Percentiles rank a stretch among this genome's conserved stretches.
These are phyloP conservation scores for Aspergillus funiculosus DNA, from an alignment of 495 filamentous ascomycete species.

Conservation along the genomic window DNA sequence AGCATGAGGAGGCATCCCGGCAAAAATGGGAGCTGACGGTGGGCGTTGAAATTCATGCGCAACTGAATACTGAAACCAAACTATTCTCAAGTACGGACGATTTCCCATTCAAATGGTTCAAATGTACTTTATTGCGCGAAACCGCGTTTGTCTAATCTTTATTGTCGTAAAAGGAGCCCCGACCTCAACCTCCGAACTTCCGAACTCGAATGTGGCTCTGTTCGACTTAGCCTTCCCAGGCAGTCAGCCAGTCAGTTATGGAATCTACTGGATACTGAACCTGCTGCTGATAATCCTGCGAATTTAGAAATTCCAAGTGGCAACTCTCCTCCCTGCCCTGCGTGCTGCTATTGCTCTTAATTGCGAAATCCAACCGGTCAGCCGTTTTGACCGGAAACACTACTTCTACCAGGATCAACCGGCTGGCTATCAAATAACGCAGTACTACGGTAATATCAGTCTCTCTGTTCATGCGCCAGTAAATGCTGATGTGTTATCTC, in stretches of 20 bases:
- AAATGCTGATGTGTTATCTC: slow-evolving; percentile 6
- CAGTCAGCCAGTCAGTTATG: slow-evolving; percentile 64
- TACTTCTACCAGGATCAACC: slow-evolving; percentile 99
- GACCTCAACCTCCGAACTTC: slow-evolving; percentile 60
- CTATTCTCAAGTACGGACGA: slow-evolving; percentile 64
- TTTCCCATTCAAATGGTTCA: neutral
- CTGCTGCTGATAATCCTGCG: neutral
- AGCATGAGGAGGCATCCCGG: slow-evolving; percentile 32
- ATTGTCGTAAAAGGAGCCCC: slow-evolving; percentile 45
- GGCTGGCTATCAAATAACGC: slow-evolving; percentile 92
- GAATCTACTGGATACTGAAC: neutral
- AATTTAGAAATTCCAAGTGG: slow-evolving; percentile 63
- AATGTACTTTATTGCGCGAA: neutral
- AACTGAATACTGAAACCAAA: slow-evolving; percentile 79
- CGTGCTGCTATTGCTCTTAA: slow-evolving; percentile 80
- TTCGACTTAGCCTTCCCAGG: slow-evolving; percentile 91
- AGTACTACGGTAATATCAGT: slow-evolving; percentile 64
- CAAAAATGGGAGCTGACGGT: slow-evolving; percentile 82
- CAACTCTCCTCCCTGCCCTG: slow-evolving; percentile 79
- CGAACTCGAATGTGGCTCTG: slow-evolving; percentile 79
- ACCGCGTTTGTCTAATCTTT: slow-evolving; percentile 2
- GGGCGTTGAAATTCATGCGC: slow-evolving; percentile 95
- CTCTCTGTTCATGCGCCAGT: neutral
- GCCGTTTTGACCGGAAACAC: slow-evolving; percentile 91
- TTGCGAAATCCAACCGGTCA: slow-evolving; percentile 68